Base-by-base conservation (phyloP, 352 stramenopile species). In the Aphanomyces cochlioides region DNA sequence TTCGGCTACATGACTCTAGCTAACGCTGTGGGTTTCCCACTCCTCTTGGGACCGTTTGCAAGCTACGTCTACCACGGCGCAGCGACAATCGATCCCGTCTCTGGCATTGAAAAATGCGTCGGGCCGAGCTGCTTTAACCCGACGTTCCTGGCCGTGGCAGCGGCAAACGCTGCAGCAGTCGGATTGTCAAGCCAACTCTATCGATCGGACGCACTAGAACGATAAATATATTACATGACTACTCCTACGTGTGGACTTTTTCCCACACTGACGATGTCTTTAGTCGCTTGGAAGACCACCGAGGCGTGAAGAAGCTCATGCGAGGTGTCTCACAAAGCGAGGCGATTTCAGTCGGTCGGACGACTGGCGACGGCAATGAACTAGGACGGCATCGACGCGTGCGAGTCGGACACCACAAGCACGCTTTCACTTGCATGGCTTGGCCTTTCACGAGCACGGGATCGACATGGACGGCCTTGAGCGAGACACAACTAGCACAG, bases 1-100 rank as follows among this genome's bases (percentile, higher is more conserved):
- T 92, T 89, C 68, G 83, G 85, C 7, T 66, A 88, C 38, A 87
- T 92, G 37, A 90, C 80, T 56, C 74, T 90, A 50, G 85, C 85
- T 34, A 92, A 90, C 59, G 82, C 80, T 0, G 50, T 90, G 19
- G 83, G 83, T 4, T 92, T 89, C 73, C 85, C 85, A 34, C 69
- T 92, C 3, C 88, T 92, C 72, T 88, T 78, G 75, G 89, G 79
- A 47, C 85, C 85, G 7, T 67, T 92, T 12, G 79, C 79, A 19
- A 87, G 83, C 48, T 82, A 81, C 69, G 59, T 89, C 2, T 91
- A 92, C 58, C 75, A 78, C 41, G 1, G n/a, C 1, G n/a, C 6
- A 13, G 47, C 60, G 15, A 54, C 41, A 10, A 36, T 17, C 37
- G 21, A 82, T 37, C 60, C 60, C 12, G 10, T 21, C 12, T 47